Evolutionary conservation across 2,329 filamentous ascomycete species (phyloP), one percentile per base, ranked within the genome.

Genomic region (Colletotrichum chrysophilum): DNA sequence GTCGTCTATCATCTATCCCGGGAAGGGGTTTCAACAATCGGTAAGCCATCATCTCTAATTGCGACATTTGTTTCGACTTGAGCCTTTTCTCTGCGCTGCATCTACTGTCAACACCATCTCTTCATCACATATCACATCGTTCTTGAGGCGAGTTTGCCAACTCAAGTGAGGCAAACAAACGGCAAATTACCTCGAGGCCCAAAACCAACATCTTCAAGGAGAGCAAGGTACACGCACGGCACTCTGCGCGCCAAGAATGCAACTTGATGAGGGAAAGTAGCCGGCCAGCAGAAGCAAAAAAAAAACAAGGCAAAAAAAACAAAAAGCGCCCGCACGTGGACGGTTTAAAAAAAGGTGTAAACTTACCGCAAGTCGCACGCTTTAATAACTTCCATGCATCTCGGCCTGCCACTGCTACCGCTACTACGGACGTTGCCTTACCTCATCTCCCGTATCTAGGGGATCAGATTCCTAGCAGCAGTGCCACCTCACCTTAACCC

Each of bases 381-480:
- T 60, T 74, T 68, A 32, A 48, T 61, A 28, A 52, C 55, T 64
- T 36, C 62, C 61, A n/a, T 62, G 56, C 70, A 76, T 76, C 70
- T 73, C 74, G 65, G 70, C 58, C 70, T 64, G 60, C 70, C n/a
- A 52, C 43, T 52, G 10, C n/a, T 52, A 52, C 43, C n/a, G n/a
- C 43, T 52, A n/a, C n/a, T 52, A 65, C 70, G 65, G 61, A 62
- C 24, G 28, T 70, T 61, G 74, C 70, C 74, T 76, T 76, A 76
- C 74, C 74, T 76, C 74, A 76, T 76, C 74, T 74, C 61, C 74
- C 58, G 70, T 74, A 69, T 76, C 70, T 69, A 76, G 74, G 64
- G 70, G 70, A 76, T 76, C 65, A 28, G 70, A 74, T 76, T 76
- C 70, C 73, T 73, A 74, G 64, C 74, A 75, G 61, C 71, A 71